Base-by-base conservation (phyloP, 1,284 basidiomycete genomes). In the Malassezia globosa region DNA sequence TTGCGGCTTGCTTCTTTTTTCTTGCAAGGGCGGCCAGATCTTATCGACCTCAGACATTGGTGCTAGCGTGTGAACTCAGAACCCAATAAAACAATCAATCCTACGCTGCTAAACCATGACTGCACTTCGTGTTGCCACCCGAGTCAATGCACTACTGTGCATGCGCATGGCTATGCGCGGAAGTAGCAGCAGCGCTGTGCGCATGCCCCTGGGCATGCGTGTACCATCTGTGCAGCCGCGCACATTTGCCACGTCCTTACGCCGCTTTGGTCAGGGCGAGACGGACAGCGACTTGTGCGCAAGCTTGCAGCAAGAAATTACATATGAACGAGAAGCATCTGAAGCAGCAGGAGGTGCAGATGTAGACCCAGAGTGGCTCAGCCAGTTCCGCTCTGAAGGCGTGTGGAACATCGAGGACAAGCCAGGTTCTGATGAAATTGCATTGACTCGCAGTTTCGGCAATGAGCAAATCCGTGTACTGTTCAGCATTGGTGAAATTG, bases 391-490 rank as follows among this genome's bases (percentile, higher is more conserved):
- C 71, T 74, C 74, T 38, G 76, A 81, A 60, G 82, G 83, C 26
- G 72, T 84, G 19, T 95, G 90, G 68, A 61, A 87, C 80, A 79
- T 96, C 61, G 76, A 81, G 56, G 87, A 94, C 69, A 72, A 73
- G 24, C 60, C 76, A 6, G 85, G 83, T 26, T 79, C 80, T 38
- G 90, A 95, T 72, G 90, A 95, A 72, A 80, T 96, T 29, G 75
- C 79, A 18, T 74, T 97, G 26, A 77, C 76, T 25, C 81, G 90
- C 56, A 82, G 82, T 61, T 96, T 89, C 71, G 90, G 88, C 57
- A 88, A 87, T 68, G 90, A 97, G 75, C 79, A 76, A 51, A 68
- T 71, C 47, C 46, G 54, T 16, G 45, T 71, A 10, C 44, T 68
- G 6, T 69, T 69, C 50, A 56, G 54, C 25, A 61, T 69, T 14